These are phyloP conservation scores for Linanthus parryae DNA, from an alignment of 148 eudicot species.

Conservation along the genomic window DNA sequence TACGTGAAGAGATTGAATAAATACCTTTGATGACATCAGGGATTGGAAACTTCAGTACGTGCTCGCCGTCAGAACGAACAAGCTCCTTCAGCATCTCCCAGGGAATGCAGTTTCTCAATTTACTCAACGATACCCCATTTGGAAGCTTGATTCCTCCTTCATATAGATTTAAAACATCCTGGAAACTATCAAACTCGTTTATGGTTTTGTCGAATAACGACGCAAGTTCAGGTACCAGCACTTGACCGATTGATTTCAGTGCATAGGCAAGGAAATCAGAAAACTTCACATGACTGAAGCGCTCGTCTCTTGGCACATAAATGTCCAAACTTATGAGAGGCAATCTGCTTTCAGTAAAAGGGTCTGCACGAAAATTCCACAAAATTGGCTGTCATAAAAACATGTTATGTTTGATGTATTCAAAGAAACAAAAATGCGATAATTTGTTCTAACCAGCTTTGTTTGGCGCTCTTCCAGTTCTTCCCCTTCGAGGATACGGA, in stretches of 20 bases:
- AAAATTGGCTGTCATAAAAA: not conserved
- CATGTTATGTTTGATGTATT: not conserved
- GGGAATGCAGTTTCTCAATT: slow-evolving; percentile 39
- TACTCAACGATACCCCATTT: slow-evolving; percentile 19
- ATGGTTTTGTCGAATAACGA: slow-evolving; percentile 51
- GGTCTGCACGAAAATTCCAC: slow-evolving; percentile 37
- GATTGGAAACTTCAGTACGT: slow-evolving; percentile 50
- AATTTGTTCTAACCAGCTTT: slow-evolving; percentile 35
- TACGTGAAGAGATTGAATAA: not conserved
- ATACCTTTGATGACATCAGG: slow-evolving; percentile 83
- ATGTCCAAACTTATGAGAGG: slow-evolving; percentile 56
- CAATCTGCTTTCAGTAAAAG: slow-evolving; percentile 51
- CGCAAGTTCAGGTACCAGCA: slow-evolving; percentile 47
- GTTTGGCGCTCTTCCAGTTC: slow-evolving; percentile 69
- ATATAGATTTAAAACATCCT: slow-evolving; percentile 58
- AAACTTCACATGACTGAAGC: slow-evolving; percentile 66
- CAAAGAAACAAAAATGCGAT: not conserved
- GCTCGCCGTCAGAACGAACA: slow-evolving; percentile 57
- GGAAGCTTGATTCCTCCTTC: slow-evolving; percentile 50
- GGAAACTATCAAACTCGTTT: slow-evolving; percentile 67
- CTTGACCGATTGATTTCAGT: slow-evolving; percentile 62
- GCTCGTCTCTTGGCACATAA: slow-evolving; percentile 86
- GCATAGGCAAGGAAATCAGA: slow-evolving; percentile 80
- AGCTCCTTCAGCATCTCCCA: slow-evolving; percentile 75
- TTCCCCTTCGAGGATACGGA: slow-evolving; percentile 78